A percentile compares a stretch with the other conserved stretches of the same genome.
Evolutionary conservation across 2,329 filamentous ascomycete genomes (phyloP).

Genomic region (Fusarium brachygibbosum): DNA sequence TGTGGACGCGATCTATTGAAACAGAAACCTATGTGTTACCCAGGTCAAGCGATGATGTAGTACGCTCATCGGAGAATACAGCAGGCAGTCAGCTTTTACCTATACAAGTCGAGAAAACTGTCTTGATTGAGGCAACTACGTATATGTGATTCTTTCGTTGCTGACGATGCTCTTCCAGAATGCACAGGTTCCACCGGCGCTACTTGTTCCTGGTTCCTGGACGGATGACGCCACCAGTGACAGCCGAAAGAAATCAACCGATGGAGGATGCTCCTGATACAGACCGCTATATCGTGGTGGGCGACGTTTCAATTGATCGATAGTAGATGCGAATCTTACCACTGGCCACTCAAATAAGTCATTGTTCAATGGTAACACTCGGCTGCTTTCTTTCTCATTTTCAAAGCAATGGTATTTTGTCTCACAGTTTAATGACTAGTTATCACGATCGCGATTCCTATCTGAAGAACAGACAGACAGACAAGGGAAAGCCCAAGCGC

Average conservation of each 20-base stretch:
- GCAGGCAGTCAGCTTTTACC: neutral
- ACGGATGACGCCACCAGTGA: constrained; percentile 35
- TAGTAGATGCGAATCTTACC: constrained; percentile 1
- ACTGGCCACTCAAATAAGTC: constrained; percentile 14
- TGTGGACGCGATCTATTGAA: constrained; percentile 18
- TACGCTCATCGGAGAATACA: constrained; percentile 1
- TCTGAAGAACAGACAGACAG: constrained; percentile 11
- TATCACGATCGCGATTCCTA: constrained; percentile 23
- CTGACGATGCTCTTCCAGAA: constrained; percentile 24
- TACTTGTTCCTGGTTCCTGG: constrained; percentile 45
- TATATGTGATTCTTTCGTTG: neutral
- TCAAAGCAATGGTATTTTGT: constrained; percentile 10
- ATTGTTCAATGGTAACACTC: neutral
- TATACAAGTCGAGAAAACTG: neutral
- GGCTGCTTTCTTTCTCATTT: neutral
- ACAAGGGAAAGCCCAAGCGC: constrained; percentile 31
- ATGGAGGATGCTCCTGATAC: constrained; percentile 20
- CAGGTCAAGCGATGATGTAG: neutral
- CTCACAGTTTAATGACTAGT: neutral
- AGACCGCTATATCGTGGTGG: constrained; percentile 29
- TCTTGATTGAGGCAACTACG: neutral
- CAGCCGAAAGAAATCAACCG: neutral
- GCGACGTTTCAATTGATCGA: constrained; percentile 12
- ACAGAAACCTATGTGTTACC: constrained; percentile 19
- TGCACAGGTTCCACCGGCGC: constrained; percentile 13